These are phyloP conservation scores for Podospora appendiculata DNA, from an alignment of 495 filamentous ascomycete genomes.

Conservation along the genomic window DNA sequence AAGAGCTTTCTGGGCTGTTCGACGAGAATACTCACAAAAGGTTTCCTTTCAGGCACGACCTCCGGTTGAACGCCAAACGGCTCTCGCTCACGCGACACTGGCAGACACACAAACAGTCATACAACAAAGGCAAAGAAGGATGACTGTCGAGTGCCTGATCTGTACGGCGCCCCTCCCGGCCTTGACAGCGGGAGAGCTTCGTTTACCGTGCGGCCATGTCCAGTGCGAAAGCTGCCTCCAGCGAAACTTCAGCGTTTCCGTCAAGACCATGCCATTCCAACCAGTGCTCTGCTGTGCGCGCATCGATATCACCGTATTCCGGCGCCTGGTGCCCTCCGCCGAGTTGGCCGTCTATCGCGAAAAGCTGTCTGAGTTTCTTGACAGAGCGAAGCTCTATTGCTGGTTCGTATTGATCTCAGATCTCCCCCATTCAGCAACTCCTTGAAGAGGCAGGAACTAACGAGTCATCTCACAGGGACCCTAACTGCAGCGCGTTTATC, in stretches of 20 bases:
- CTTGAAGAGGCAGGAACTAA: too few relatives aligned
- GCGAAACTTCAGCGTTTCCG: not conserved
- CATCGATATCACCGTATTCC: not conserved
- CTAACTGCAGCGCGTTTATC: conserved; percentile 13
- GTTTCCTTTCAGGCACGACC: too few relatives aligned
- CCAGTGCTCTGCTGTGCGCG: conserved; percentile 14
- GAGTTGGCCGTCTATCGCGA: conserved; percentile 7
- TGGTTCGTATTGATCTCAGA: not conserved
- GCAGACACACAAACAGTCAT: too few relatives aligned
- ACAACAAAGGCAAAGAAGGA: not conserved
- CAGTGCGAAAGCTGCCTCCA: conserved; percentile 7
- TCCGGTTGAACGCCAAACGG: too few relatives aligned
- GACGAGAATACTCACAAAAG: too few relatives aligned
- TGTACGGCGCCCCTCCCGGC: not conserved
- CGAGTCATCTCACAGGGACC: not conserved
- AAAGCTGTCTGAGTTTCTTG: conserved; percentile 6
- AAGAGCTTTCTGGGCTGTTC: too few relatives aligned
- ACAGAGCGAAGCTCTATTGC: conserved; percentile 12
- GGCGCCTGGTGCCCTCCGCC: not conserved
- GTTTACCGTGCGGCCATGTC: conserved; percentile 5
- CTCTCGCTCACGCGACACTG: too few relatives aligned
- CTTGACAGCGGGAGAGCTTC: not conserved
- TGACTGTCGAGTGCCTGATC: conserved; percentile 1
- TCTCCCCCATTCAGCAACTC: too few relatives aligned
- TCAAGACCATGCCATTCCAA: conserved; percentile 5